Evolutionary conservation across 2,329 filamentous ascomycete genomes (phyloP).

Genomic region (Alternaria incomplexa): DNA sequence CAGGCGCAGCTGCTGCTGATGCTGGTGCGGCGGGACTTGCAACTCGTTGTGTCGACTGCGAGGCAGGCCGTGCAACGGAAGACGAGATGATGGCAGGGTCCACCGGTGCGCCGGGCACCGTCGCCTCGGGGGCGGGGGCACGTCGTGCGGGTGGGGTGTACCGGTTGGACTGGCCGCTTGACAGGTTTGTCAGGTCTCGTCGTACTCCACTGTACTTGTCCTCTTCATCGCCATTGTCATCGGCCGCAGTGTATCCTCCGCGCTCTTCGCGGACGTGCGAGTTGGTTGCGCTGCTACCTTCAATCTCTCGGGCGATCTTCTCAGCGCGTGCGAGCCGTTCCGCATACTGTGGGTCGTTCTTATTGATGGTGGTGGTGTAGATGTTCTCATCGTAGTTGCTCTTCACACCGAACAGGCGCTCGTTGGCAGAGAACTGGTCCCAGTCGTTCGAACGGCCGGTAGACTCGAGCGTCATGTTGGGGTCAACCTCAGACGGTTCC

Average conservation of each 20-base stretch:
- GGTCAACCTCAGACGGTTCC: slow-evolving; percentile 70
- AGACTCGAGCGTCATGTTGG: slow-evolving; percentile 75
- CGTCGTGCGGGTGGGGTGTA: slow-evolving; percentile 91
- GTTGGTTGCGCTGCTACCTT: slow-evolving; percentile 74
- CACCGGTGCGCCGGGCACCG: slow-evolving; percentile 76
- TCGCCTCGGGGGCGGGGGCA: slow-evolving; percentile 75
- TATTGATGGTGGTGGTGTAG: slow-evolving; percentile 92
- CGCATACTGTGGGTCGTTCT: slow-evolving; percentile 79
- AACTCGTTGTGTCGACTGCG: slow-evolving; percentile 32
- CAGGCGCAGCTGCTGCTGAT: slow-evolving; percentile 26
- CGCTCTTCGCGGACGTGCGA: slow-evolving; percentile 90
- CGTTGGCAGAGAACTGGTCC: slow-evolving; percentile 95
- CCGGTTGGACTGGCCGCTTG: slow-evolving; percentile 67
- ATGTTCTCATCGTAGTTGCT: slow-evolving; percentile 93
- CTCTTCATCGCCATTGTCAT: slow-evolving; percentile 80
- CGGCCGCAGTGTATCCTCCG: slow-evolving; percentile 68
- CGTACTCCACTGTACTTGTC: slow-evolving; percentile 97
- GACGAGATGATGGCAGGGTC: slow-evolving; percentile 92
- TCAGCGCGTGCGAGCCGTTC: slow-evolving; percentile 77
- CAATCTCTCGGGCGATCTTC: slow-evolving; percentile 87
- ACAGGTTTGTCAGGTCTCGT: slow-evolving; percentile 72
- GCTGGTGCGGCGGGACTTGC: slow-evolving; percentile 31
- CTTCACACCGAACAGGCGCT: slow-evolving; percentile 82
- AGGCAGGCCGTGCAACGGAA: slow-evolving; percentile 65
- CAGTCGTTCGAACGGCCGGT: slow-evolving; percentile 59